Conservation (phyloP, 2,329 filamentous ascomycete species). For the Nigrospora sphaerica region DNA sequence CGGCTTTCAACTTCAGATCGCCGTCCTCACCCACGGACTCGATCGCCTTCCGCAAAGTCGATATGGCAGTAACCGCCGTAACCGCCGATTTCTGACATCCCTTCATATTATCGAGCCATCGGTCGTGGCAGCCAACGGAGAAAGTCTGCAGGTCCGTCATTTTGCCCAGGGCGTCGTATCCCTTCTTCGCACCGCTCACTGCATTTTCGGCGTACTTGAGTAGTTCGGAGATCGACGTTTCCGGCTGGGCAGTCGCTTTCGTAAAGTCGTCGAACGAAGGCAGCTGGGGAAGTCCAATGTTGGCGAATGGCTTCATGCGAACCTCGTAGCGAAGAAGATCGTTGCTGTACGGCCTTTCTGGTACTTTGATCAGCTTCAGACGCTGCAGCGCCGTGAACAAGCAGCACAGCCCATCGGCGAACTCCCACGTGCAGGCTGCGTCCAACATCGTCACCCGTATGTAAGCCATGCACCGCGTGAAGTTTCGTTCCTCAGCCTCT, state of each 20-base stretch:
- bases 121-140: constrained; percentile 47
- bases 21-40: constrained; percentile 12
- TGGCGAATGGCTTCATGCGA: constrained; percentile 77
- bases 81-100: constrained; percentile 64
- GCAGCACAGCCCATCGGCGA: constrained; percentile 46
- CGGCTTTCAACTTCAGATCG: constrained; percentile 35
- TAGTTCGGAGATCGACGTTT: constrained; percentile 29
- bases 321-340: constrained; percentile 69
- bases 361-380: constrained; percentile 43
- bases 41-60: constrained; percentile 50
- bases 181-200: constrained; percentile 41
- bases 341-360: constrained; percentile 56
- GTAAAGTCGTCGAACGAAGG: constrained; percentile 57
- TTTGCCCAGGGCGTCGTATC: constrained; percentile 49
- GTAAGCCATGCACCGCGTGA: constrained; percentile 43
- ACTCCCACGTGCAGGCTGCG: constrained; percentile 53
- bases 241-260: constrained; percentile 30
- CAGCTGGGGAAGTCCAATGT: constrained; percentile 60
- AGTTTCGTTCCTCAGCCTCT: constrained; percentile 31
- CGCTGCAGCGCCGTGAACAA: constrained; percentile 63
- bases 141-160: constrained; percentile 46
- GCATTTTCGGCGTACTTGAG: constrained; percentile 38
- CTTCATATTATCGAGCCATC: constrained; percentile 55
- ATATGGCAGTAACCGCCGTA: constrained; percentile 58
- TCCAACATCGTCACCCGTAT: constrained; percentile 57